Percentiles rank a stretch among this genome's conserved stretches.
Evolutionary conservation across 495 filamentous ascomycete genomes (phyloP).

Genomic region (Aspergillus taichungensis): DNA sequence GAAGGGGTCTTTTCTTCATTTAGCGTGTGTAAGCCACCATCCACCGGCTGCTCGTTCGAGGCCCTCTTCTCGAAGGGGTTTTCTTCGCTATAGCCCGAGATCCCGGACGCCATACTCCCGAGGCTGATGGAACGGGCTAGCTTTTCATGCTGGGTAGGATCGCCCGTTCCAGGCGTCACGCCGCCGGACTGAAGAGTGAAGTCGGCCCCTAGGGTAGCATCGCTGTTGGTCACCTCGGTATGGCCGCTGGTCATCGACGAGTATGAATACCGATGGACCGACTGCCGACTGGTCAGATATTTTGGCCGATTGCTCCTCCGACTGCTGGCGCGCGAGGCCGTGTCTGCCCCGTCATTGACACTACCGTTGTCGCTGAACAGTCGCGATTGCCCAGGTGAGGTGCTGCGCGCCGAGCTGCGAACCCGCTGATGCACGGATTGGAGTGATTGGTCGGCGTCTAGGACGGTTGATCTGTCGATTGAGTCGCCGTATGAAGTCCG

Average conservation of each 20-base stretch:
- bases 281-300: slow-evolving; percentile 62
- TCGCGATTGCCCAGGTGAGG: slow-evolving; percentile 30
- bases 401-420: slow-evolving; percentile 18
- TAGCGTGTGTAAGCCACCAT: slow-evolving; percentile 50
- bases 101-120: slow-evolving; percentile 88
- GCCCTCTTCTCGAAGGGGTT: slow-evolving; percentile 33
- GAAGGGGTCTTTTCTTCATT: slow-evolving; percentile 50
- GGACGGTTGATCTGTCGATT: slow-evolving; percentile 14
- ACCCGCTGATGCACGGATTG: slow-evolving; percentile 26
- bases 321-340: slow-evolving; percentile 18
- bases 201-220: slow-evolving; percentile 69
- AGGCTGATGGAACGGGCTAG: slow-evolving; percentile 78
- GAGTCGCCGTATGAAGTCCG: slow-evolving; percentile 21
- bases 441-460: slow-evolving; percentile 19
- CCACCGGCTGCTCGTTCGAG: slow-evolving; percentile 24
- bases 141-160: slow-evolving; percentile 39
- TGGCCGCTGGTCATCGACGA: slow-evolving; percentile 62
- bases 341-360: slow-evolving; percentile 14
- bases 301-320: slow-evolving; percentile 51
- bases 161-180: slow-evolving; percentile 54
- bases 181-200: slow-evolving; percentile 81
- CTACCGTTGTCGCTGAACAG: slow-evolving; percentile 25
- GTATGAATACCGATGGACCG: slow-evolving; percentile 68
- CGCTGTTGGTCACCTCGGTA: slow-evolving; percentile 52
- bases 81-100: slow-evolving; percentile 66